Evolutionary conservation across 345 rosid genomes (phyloP), one percentile per base, ranked within the genome.

Genomic region (Gossypioides kirkii): DNA sequence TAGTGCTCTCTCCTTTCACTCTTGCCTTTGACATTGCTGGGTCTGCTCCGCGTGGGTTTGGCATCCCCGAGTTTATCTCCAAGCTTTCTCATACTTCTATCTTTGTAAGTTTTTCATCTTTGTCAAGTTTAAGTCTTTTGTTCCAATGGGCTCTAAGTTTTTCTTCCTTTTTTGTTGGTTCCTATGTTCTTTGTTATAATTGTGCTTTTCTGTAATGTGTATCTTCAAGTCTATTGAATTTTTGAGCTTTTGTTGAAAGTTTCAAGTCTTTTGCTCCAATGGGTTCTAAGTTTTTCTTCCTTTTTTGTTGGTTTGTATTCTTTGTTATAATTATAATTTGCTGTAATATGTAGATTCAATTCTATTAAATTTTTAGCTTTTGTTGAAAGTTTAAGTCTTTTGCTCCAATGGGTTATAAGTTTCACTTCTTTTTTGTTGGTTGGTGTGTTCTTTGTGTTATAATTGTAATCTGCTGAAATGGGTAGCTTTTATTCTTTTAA

Each of bases 31-130:
- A 86, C 85, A 74, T 91, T 71, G 98, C 86, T 70, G 98, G 98
- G 74, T 91, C 97, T 59, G 97, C 97, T 47, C 94, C 94, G 73
- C 94, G 96, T 46, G 97, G 96, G 10, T 90, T 90, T 61, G 97
- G 98, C 77, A 77, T 90, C 75, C 98, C 96, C 17, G 89, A 94
- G 76, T 78, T 94, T 76, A 81, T 91, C 81, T 82, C 93, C 79
- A 90, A 86, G 61, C 81, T 94, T 60, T 91, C 97, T 73, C 80
- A 77, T 66, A 85, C 84, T 52, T 89, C 98, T 10, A 82, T 94
- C 41, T 89, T 91, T 72, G 97, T 94, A 74, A 85, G 88, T 77
- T 77, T 70, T 63, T 13, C 38, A 32, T 32, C 58, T 9, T 25
- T 16, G 2, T 68, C 52, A 46, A 56, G 59, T 28, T 53, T 56